Conservation (phyloP, 371 early-diverging fungal genomes). For the Mucor mucedo region DNA sequence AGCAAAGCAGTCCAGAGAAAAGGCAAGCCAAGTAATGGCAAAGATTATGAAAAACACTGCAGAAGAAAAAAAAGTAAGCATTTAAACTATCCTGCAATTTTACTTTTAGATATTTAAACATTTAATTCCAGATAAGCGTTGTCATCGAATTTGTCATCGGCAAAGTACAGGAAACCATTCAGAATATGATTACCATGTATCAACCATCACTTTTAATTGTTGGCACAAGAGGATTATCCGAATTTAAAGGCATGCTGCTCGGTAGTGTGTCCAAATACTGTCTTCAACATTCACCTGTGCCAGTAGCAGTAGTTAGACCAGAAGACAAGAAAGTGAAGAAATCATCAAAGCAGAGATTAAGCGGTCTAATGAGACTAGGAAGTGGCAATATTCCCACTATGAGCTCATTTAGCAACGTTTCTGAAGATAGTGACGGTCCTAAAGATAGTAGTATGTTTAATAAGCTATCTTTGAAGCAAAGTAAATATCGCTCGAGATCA, state of each 20-base stretch:
- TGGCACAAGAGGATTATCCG: slow-evolving; percentile 62
- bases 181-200: slow-evolving; percentile 63
- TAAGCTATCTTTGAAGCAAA: slow-evolving; percentile 2
- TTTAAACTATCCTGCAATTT: too few species aligned
- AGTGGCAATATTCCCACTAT: slow-evolving; percentile 14
- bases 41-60: slow-evolving; percentile 42
- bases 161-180: slow-evolving; percentile 66
- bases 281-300: slow-evolving; percentile 62
- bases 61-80: slow-evolving; percentile 34
- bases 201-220: slow-evolving; percentile 64
- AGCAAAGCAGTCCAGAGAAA: slow-evolving; percentile 51
- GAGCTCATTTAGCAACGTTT: background rate
- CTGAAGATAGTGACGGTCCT: background rate
- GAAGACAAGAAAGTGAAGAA: slow-evolving; percentile 56
- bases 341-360: slow-evolving; percentile 25
- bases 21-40: slow-evolving; percentile 57
- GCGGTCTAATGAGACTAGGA: slow-evolving; percentile 39
- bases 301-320: slow-evolving; percentile 63
- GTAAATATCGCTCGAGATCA: slow-evolving; percentile 6
- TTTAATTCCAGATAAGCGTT: slow-evolving; percentile 48
- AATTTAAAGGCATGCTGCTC: slow-evolving; percentile 62
- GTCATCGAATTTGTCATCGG: slow-evolving; percentile 66
- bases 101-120: background rate
- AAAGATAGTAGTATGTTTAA: background rate
- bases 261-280: slow-evolving; percentile 65